Evolutionary conservation across 2,329 filamentous ascomycete species (phyloP), one percentile per base, ranked within the genome.

Genomic region (Alternaria conjuncta): DNA sequence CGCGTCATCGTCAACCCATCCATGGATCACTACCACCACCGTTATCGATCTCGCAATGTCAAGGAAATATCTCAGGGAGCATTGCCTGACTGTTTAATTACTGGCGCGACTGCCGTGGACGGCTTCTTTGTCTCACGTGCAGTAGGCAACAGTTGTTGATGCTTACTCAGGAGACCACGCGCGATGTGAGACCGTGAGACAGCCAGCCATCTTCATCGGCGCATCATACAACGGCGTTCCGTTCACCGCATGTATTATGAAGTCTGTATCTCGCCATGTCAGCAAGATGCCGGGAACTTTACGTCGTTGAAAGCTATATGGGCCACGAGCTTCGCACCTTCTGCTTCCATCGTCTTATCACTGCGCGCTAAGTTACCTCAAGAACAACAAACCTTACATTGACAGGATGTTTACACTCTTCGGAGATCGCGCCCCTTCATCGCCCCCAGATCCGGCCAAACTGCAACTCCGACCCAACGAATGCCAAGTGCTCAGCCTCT

Each of bases 401-500:
- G 12, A 7, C 13, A 36, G 3, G 2, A 36, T 71, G 64, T 61
- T 67, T 15, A 49, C 57, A 4, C 57, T 66, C 13, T 56, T 20
- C 50, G 46, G 67, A n/a, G 60, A 41, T 26, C 50, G 54, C 18
- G 44, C 55, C 11, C 65, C 65, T 45, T 67, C 66, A 56, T 60
- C 62, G 30, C 68, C 63, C 18, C 65, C 64, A 46, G 61, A 68
- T 55, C 68, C 67, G 25, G 41, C 65, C 43, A 70, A 66, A 51
- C 68, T 73, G 49, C 23, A 32, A 15, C 64, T 66, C 11, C 41
- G 44, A 25, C 63, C 65, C 47, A 62, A 63, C 55, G 67, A 71
- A 54, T 47, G 58, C 57, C 59, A 66, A 47, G 64, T 45, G 30
- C 46, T 68, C 30, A 70, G 55, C n/a, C 75, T 75, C 26, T 57